Percentiles rank a stretch among this genome's conserved stretches.
Conservation (phyloP, 2,329 filamentous ascomycete species). For the Sporothrix brasiliensis region DNA sequence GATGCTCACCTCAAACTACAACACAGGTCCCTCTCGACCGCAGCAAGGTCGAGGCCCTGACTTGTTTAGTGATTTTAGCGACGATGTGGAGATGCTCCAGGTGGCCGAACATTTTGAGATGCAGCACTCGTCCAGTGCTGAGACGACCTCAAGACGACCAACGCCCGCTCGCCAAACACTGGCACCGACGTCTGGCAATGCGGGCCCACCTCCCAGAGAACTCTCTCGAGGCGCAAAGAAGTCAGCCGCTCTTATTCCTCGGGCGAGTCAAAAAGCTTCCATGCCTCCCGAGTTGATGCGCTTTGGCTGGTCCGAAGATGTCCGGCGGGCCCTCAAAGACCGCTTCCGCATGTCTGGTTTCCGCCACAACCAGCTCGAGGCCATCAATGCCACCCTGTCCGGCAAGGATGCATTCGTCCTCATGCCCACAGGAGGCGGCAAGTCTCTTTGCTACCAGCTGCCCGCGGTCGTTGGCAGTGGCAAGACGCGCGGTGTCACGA, state of each 20-base stretch:
- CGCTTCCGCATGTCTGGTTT: constrained; percentile 85
- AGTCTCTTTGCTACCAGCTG: constrained; percentile 94
- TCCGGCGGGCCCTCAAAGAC: constrained; percentile 77
- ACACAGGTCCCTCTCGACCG: background rate
- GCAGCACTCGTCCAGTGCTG: constrained; percentile 40
- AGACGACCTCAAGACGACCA: constrained; percentile 35
- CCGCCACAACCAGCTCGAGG: constrained; percentile 87
- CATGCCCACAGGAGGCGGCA: constrained; percentile 97
- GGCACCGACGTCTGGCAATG: constrained; percentile 55
- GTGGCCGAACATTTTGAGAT: constrained; percentile 56
- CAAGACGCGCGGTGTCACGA: constrained; percentile 80
- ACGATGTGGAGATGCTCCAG: constrained; percentile 53
- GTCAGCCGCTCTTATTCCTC: constrained; percentile 34
- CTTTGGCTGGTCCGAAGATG: constrained; percentile 82
- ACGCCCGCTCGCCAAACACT: constrained; percentile 46
- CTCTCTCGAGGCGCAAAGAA: constrained; percentile 45
- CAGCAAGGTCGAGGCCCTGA: constrained; percentile 30
- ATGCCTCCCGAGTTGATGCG: constrained; percentile 61
- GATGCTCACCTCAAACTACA: background rate
- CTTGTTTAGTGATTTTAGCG: constrained; percentile 42
- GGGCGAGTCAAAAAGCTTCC: constrained; percentile 39
- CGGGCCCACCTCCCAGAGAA: constrained; percentile 41
- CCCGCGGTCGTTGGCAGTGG: constrained; percentile 83
- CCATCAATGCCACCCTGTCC: constrained; percentile 87
- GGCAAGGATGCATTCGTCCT: constrained; percentile 92